These are phyloP conservation scores for Solanum ossicruentum DNA, from an alignment of 257 asterid species.

Conservation along the genomic window DNA sequence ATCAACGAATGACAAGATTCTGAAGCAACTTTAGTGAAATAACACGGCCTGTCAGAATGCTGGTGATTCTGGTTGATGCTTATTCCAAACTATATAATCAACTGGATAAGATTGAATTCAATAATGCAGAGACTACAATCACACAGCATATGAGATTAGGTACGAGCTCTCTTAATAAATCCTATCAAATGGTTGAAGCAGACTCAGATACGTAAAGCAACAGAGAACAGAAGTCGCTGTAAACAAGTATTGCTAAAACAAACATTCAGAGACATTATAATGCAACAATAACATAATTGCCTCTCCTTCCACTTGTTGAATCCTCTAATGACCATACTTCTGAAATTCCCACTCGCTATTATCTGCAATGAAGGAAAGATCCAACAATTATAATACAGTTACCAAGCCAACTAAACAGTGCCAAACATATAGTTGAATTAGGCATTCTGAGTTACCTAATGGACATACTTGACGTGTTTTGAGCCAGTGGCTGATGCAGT, in stretches of 20 bases:
- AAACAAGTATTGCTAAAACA: background rate
- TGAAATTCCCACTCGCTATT: background rate
- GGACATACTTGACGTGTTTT: constrained; percentile 7
- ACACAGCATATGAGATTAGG: background rate
- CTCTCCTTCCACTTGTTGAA: background rate
- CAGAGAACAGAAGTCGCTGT: background rate
- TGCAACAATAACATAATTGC: background rate
- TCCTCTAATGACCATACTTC: background rate
- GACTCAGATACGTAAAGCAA: background rate
- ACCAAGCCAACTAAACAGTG: background rate
- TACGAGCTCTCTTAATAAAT: background rate
- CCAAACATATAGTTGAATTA: background rate
- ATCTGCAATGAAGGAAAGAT: background rate
- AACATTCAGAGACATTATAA: background rate
- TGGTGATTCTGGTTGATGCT: background rate
- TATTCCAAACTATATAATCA: background rate
- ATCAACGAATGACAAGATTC: background rate
- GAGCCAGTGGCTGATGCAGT: constrained; percentile 7
- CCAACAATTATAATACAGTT: background rate
- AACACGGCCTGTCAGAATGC: background rate
- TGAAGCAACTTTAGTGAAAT: background rate
- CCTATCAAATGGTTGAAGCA: background rate
- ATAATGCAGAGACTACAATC: background rate
- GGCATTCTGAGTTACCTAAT: background rate
- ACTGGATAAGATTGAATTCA: background rate